Evolutionary conservation across 345 rosid genomes (phyloP).

Genomic region (Populus ilicifolia): DNA sequence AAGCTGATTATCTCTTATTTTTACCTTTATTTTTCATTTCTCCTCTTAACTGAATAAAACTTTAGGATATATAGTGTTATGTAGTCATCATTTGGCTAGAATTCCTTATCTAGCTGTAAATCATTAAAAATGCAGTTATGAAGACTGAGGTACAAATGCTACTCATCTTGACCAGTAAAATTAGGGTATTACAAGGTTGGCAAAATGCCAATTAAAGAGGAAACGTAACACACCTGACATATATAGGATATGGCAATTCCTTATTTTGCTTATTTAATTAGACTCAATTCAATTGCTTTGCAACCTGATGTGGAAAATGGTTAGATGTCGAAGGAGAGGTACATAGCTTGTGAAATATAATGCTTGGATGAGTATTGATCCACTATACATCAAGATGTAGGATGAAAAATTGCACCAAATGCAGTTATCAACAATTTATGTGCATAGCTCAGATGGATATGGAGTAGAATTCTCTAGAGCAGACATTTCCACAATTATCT

Average conservation of each 20-base stretch:
- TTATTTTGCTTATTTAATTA: background rate
- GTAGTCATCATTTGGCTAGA: background rate
- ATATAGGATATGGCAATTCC: background rate
- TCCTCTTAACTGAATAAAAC: background rate
- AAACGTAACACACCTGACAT: background rate
- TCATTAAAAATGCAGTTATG: background rate
- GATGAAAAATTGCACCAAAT: background rate
- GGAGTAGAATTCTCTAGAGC: background rate
- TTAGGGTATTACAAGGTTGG: background rate
- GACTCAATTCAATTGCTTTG: background rate
- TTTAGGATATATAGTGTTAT: background rate
- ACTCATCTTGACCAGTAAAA: background rate
- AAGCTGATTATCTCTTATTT: slow-evolving; percentile 11
- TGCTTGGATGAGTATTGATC: background rate
- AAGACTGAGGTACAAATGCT: background rate
- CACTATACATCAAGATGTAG: background rate
- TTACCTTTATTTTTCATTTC: background rate
- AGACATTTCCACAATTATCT: background rate
- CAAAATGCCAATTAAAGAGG: background rate
- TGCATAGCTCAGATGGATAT: background rate
- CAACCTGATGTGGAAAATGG: background rate
- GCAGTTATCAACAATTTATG: background rate
- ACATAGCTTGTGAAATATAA: background rate
- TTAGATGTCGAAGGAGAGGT: background rate
- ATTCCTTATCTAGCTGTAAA: background rate